Base-by-base conservation (phyloP, 2,329 filamentous ascomycete species). In the Verticillium klebahnii region DNA sequence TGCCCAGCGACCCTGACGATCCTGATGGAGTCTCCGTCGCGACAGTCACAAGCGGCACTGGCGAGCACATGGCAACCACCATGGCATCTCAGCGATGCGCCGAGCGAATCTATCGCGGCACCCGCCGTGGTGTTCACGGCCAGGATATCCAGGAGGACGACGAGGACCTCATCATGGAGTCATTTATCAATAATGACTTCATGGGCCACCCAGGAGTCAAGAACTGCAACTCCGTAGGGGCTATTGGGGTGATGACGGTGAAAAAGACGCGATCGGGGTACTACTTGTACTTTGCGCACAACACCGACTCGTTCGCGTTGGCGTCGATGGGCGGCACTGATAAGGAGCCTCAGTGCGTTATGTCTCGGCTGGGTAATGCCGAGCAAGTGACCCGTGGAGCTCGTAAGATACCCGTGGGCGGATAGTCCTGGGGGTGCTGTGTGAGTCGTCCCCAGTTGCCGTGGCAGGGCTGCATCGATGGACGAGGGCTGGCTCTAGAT, bases 41-140 rank as follows among this genome's bases (percentile, higher is more conserved):
- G 34, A 88, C 89, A 31, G 92, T 97, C 25, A 96, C 93, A 45
- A 97, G 92, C 72, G 95, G 95, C 32, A 99, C 95, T 2, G 95
- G 95, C 57, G 95, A 99, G 76, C 95, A 99, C 73, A 99, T 99
- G 90, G 91, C 93, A 39, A 97, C 94, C 0, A 96, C 93, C 0
- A 89, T 96, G 83, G 94, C 95, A 12, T 93, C 95, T 7, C 88
- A 89, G 62, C 89, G 89, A 61, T 96, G 93, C 72, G 93, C 93
- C 0, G 90, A 94, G 66, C 86, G 95, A 56, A 82, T 99, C 31
- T 97, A 93, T 71, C 85, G 89, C 66, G 85, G 82, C 67, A 89
- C 82, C 57, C 84, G 81, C 70, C 88, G 85, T 66, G 83, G 78
- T 2, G 77, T 75, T 58, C 83, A 80, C 17, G 92, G 92, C 7